Conservation (phyloP, 169 alveolate species). For the Plasmodium blacklocki region DNA sequence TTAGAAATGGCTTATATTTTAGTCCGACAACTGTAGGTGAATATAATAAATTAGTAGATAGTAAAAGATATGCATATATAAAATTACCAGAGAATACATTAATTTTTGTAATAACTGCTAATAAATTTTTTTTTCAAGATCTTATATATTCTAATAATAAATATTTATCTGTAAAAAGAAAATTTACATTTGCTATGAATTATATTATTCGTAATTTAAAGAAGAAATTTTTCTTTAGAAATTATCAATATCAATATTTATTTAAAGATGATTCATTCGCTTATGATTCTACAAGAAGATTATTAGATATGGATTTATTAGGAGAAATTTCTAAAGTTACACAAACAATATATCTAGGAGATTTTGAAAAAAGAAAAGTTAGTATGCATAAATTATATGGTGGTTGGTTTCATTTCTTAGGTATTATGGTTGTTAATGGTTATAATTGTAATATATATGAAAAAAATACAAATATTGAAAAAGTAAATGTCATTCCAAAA, state of each 20-base stretch:
- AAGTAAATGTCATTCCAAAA: slow-evolving; percentile 15
- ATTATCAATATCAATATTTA: slow-evolving; percentile 53
- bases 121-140: slow-evolving; percentile 69
- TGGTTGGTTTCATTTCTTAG: slow-evolving; percentile 72
- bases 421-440: slow-evolving; percentile 55
- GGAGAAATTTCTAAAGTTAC: slow-evolving; percentile 61
- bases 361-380: slow-evolving; percentile 4
- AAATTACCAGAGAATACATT: slow-evolving; percentile 45
- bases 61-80: slow-evolving; percentile 17
- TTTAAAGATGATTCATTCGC: slow-evolving; percentile 48
- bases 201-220: slow-evolving; percentile 27
- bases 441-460: slow-evolving; percentile 2
- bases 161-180: slow-evolving; percentile 28
- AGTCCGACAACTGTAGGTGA: slow-evolving; percentile 34
- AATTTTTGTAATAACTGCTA: slow-evolving; percentile 45
- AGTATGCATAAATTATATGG: slow-evolving; percentile 67
- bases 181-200: slow-evolving; percentile 38
- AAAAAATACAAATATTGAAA: background rate
- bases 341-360: slow-evolving; percentile 24
- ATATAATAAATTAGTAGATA: slow-evolving; percentile 40
- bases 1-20: slow-evolving; percentile 59
- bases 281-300: slow-evolving; percentile 6
- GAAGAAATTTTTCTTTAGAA: slow-evolving; percentile 39
- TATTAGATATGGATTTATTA: slow-evolving; percentile 35
- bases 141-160: slow-evolving; percentile 50